Base-by-base conservation (phyloP, 1,139 yeast species). In the Blastobotrys apis region DNA sequence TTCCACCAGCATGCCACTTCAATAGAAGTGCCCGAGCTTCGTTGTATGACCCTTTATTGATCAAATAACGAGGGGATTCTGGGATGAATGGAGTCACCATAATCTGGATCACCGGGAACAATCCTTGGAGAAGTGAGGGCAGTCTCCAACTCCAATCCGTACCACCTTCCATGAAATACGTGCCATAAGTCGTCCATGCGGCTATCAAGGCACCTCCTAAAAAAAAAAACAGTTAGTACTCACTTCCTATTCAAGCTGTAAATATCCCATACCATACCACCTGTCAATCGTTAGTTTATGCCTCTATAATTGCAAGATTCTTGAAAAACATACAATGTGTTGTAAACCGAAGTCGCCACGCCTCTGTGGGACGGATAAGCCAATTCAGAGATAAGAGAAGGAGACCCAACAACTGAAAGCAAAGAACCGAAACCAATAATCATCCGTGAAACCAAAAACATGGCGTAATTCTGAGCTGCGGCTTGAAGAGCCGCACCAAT, bases 51-150 rank as follows among this genome's bases (percentile, higher is more conserved):
- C 85, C 85, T 51, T 77, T 76, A 73, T 82, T 78, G 44, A 90
- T 80, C 56, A 90, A 81, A 64, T 67, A 83, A 69, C 90, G 76
- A 50, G 92, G 88, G 12, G 86, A 80, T 58, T 82, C 90, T 8
- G 77, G 74, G 48, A 69, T 68, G 55, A 60, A 51, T 38, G 41
- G 49, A 16, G 55, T 50, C 21, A 52, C 41, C 41, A 48, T 12
- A 13, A 54, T 33, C 51, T 67, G 73, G 20, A 68, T n/a, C 4
- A 63, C 13, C 13, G 77, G 74, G 53, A 67, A 59, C 26, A 60
- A 54, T 34, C 65, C 69, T 58, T 74, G 75, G 37, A 69, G 31
- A 45, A 66, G 56, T 6, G 72, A 61, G 29, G 76, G 75, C 33
- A 70, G 54, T 58, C 75, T 64, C 75, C 75, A 73, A 10, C 65